phyloP scores from a whole-genome alignment of 2,329 filamentous ascomycete genomes.

The Knufia petricola region DNA sequence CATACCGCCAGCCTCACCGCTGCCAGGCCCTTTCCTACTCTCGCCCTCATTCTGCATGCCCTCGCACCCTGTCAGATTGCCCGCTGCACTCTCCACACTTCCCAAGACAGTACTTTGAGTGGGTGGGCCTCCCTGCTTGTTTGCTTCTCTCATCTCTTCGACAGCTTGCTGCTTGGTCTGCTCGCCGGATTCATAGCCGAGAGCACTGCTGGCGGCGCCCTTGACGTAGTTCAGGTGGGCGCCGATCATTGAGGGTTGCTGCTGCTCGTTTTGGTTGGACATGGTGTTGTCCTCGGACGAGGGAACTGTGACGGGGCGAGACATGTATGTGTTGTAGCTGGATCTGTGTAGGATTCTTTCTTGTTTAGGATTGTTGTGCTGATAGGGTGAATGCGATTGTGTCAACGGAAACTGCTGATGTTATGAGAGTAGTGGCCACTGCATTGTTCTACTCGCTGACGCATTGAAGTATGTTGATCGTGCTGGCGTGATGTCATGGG shows the following conservation, averaged over 20 bases:
- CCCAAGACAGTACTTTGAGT: constrained; percentile 17
- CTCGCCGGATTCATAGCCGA: constrained; percentile 20
- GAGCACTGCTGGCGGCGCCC: constrained; percentile 18
- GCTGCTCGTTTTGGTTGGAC: constrained; percentile 11
- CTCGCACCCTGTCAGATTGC: constrained; percentile 20
- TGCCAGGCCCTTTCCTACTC: constrained; percentile 14
- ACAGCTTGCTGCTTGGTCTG: constrained; percentile 19
- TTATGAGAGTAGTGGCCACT: too few species aligned
- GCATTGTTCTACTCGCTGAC: too few species aligned
- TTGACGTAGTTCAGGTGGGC: constrained; percentile 22
- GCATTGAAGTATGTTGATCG: background rate
- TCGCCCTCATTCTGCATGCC: constrained; percentile 21
- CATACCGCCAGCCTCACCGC: constrained; percentile 15
- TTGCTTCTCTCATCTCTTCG: constrained; percentile 20
- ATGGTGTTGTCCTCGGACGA: background rate
- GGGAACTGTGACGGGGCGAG: background rate
- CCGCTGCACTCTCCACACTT: constrained; percentile 17
- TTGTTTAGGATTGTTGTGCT: too few species aligned
- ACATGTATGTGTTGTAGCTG: too few species aligned
- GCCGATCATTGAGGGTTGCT: constrained; percentile 18
- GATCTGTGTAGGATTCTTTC: too few species aligned
- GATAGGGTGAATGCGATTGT: too few species aligned
- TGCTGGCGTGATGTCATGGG: background rate
- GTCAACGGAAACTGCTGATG: too few species aligned
- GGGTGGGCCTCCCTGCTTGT: constrained; percentile 13